Conservation (phyloP, 2,329 filamentous ascomycete genomes). For the Paecilomyces sp. region DNA sequence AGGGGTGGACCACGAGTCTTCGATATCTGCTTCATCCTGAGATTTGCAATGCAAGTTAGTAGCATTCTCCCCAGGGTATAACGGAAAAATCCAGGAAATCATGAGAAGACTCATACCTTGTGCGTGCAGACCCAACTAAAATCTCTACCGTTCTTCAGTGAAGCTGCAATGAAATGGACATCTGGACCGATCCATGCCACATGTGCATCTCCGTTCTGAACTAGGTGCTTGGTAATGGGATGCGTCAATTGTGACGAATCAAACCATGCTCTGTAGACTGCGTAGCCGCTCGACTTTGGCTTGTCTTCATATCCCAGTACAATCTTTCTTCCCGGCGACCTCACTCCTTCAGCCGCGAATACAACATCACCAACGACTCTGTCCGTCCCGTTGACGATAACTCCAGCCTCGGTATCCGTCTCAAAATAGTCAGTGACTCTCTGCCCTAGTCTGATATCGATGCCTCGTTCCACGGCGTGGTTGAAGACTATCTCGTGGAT, state of each 20-base stretch:
- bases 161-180: constrained; percentile 34
- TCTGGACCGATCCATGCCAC: constrained; percentile 47
- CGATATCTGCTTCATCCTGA: constrained; percentile 45
- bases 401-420: constrained; percentile 15
- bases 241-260: constrained; percentile 1
- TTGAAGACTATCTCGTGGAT: constrained; percentile 26
- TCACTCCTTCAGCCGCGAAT: constrained; percentile 49
- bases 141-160: constrained; percentile 44
- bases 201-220: constrained; percentile 43
- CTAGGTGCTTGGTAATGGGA: constrained; percentile 36
- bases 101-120: constrained; percentile 21
- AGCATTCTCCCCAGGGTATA: not conserved
- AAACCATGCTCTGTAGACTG: constrained; percentile 15
- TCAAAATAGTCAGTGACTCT: constrained; percentile 22
- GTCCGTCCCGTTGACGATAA: constrained; percentile 22
- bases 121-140: constrained; percentile 51
- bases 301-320: constrained; percentile 29
- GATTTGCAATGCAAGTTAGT: not conserved
- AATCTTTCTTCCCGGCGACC: constrained; percentile 44
- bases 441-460: constrained; percentile 23
- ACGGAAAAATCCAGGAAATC: not conserved
- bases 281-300: constrained; percentile 17
- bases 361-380: constrained; percentile 44
- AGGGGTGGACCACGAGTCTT: constrained; percentile 48
- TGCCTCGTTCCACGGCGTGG: constrained; percentile 17